Base-by-base conservation (phyloP, 805 yeast species). In the Metschnikowia baotianmanensis region DNA sequence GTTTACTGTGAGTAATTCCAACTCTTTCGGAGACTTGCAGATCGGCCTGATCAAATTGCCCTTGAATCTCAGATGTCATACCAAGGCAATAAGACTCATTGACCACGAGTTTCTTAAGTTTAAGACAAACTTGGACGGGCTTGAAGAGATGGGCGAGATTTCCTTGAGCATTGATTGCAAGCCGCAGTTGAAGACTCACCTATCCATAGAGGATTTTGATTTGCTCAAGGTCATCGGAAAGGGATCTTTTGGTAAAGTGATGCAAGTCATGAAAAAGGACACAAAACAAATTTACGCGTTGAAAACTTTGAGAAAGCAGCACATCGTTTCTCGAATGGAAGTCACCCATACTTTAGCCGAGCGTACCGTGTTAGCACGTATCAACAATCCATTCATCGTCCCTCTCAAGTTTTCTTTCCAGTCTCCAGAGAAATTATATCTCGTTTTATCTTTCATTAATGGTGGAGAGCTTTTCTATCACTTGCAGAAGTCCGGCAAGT, bases 391-490 rank as follows among this genome's bases (percentile, higher is more conserved):
- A 12, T 93, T 93, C 63, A 88, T 93, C 58, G 98, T 93, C 13
- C 98, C 98, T 15, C 72, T 93, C 54, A 93, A 93, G 67, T 93
- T 93, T 67, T 84, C 95, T 15, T 93, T 93, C 74, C 99, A 93
- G 69, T 79, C 89, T n/a, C 90, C 89, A n/a, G 97, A 90, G 58
- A 93, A 93, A 61, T 67, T 93, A 29, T 93, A 93, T 55, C 69
- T 93, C 26, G 97, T 91, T 4, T 68, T 93, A 34, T 87, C 96
- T 11, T 93, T 91, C 58, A 88, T 93, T 51, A 93, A 93, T 61
- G 99, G 99, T 44, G 99, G 99, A 42, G 99, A 91, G 62, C 71
- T 91, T 50, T 93, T 93, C 64, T 91, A 86, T 65, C 98, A 93
- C 65, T 72, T 93, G 51, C 98, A 91, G 65, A 79, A 82, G 52